A percentile compares a stretch with the other conserved stretches of the same genome.
These are phyloP conservation scores for Ascochyta koolunga DNA, from an alignment of 2,329 filamentous ascomycete species.

Conservation along the genomic window DNA sequence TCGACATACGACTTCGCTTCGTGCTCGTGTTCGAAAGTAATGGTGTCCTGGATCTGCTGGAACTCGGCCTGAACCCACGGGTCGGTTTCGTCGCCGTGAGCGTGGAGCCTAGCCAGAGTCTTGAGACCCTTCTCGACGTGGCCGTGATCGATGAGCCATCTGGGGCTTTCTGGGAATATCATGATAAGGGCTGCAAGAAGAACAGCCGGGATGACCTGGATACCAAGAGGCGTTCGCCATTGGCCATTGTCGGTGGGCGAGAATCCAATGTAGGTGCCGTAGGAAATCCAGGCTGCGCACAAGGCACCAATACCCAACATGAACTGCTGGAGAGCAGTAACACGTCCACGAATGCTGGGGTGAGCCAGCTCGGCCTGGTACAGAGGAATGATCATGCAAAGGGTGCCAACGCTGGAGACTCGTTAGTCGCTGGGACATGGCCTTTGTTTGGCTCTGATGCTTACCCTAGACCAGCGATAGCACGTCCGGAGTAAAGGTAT, in stretches of 20 bases:
- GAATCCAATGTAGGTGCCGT: constrained; percentile 63
- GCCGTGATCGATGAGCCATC: constrained; percentile 78
- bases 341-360: constrained; percentile 75
- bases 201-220: constrained; percentile 73
- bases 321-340: constrained; percentile 80
- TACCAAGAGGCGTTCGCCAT: constrained; percentile 69
- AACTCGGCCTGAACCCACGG: constrained; percentile 75
- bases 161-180: constrained; percentile 69
- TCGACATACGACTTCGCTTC: constrained; percentile 74
- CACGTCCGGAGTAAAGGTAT: constrained; percentile 73
- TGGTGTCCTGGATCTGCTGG: constrained; percentile 70
- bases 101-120: constrained; percentile 72
- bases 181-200: constrained; percentile 70
- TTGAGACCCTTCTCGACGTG: constrained; percentile 67
- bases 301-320: constrained; percentile 80
- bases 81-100: constrained; percentile 69
- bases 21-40: constrained; percentile 70
- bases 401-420: constrained; percentile 59
- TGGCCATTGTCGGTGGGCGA: constrained; percentile 55
- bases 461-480: constrained; percentile 70
- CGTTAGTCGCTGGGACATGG: constrained; percentile 1
- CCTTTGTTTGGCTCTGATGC: constrained; percentile 24
- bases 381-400: constrained; percentile 70
- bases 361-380: constrained; percentile 83
- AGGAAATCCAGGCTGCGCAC: constrained; percentile 75